Base-by-base conservation (phyloP, 768 basidiomycete species). In the Serendipita vermifera region DNA sequence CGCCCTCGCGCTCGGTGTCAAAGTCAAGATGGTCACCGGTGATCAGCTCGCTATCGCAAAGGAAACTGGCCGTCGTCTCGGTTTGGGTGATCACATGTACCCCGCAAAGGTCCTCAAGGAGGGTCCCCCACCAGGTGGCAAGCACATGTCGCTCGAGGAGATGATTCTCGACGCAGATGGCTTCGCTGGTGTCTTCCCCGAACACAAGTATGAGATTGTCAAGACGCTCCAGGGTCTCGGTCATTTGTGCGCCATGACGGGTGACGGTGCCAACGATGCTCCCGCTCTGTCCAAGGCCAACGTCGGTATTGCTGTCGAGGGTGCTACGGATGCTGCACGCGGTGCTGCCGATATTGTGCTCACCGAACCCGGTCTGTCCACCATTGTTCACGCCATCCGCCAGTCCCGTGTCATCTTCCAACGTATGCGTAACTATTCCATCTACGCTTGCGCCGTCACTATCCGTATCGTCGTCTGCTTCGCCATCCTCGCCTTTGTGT, bases 1-100 rank as follows among this genome's bases (percentile, higher is more conserved):
- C 69, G 93, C 94, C 55, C 75, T 91, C 57, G 83, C 84, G 57
- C 89, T 97, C 67, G 94, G 94, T 70, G 92, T 98, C 64, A 86
- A 84, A 69, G 93, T 98, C 69, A 98, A 98, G 85, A 98, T 98
- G 94, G 94, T 97, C 59, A 98, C 94, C n/a, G 94, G 94, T 77
- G 94, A 98, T 69, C 94, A 98, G 75, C 89, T 98, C 67, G 94
- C 94, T 62, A 98, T 98, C 64, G 94, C 94, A 33, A 98, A 98
- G 80, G 94, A 98, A 72, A 97, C 94, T 59, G 94, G 94, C 59
- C 87, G 94, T 69, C 88, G 94, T 74, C 87, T 98, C 48, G 93
- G 94, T 63, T 77, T 98, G 59, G 94, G 94, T 67, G 94, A 97
- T 71, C 93, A 97, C 77, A 98, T 98, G 94, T 97, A 96, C 76